phyloP scores from a whole-genome alignment of 306 rosid genomes.

The Quercus variabilis region DNA sequence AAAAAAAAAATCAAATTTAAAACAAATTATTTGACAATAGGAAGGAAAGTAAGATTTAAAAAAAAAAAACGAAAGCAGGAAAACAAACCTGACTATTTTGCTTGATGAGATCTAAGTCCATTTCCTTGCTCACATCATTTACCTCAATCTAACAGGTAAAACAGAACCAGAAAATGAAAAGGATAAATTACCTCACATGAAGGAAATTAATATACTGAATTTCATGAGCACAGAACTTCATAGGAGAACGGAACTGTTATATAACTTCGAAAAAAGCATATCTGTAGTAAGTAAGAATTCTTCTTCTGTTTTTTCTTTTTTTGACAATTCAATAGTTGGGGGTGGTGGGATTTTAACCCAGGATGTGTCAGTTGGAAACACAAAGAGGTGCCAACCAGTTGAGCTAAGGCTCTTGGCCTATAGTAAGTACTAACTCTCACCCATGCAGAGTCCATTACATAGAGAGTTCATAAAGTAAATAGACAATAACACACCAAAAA shows the following conservation, averaged over 20 bases:
- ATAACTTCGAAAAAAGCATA: neutral
- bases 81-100: conserved; percentile 91
- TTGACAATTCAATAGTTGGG: too few relatives aligned
- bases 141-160: conserved; percentile 70
- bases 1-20: neutral
- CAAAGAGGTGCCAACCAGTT: too few relatives aligned
- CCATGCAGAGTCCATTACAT: too few relatives aligned
- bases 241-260: neutral
- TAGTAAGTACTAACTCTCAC: too few relatives aligned
- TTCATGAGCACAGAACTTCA: neutral
- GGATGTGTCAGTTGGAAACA: too few relatives aligned
- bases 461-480: too few relatives aligned
- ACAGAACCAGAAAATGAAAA: conserved; percentile 22
- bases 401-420: too few relatives aligned
- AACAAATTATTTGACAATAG: neutral
- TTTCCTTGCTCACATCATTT: conserved; percentile 97
- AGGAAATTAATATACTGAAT: neutral
- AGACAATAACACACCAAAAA: too few relatives aligned
- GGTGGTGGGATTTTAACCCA: too few relatives aligned
- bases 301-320: too few relatives aligned
- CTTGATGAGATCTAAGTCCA: conserved; percentile 98
- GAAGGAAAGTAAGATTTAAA: neutral
- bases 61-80: conserved; percentile 15
- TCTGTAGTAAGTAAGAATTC: neutral
- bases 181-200: neutral